Conservation (phyloP, 805 yeast species). For the Myxozyma melibiosi region DNA sequence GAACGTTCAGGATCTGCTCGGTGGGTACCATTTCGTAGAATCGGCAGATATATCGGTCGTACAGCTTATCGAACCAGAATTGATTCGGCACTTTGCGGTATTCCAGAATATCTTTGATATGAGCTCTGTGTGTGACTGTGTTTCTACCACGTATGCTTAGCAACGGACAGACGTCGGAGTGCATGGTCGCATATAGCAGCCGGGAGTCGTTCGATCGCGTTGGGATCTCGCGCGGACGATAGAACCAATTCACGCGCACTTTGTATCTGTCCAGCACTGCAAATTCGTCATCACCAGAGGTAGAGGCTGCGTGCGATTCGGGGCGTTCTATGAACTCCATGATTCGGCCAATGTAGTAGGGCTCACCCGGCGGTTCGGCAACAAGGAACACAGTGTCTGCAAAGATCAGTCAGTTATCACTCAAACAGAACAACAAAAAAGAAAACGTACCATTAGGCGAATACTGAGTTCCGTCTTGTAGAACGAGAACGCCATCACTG, state of each 20-base stretch:
- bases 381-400: constrained; percentile 75
- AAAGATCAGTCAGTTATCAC: background rate
- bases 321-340: constrained; percentile 64
- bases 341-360: constrained; percentile 83
- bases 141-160: constrained; percentile 74
- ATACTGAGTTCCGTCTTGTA: constrained; percentile 37
- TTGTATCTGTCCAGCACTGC: constrained; percentile 54
- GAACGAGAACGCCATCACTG: constrained; percentile 37
- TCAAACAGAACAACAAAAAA: background rate
- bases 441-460: constrained; percentile 39
- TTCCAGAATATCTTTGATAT: constrained; percentile 59
- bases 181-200: constrained; percentile 78
- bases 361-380: constrained; percentile 92
- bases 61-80: constrained; percentile 83
- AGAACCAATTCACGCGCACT: constrained; percentile 86
- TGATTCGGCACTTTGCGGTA: constrained; percentile 63
- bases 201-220: constrained; percentile 70
- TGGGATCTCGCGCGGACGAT: constrained; percentile 82
- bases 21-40: constrained; percentile 80
- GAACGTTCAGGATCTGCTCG: constrained; percentile 55
- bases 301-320: background rate
- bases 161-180: constrained; percentile 79
- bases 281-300: constrained; percentile 35
- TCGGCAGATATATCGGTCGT: constrained; percentile 80
- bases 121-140: constrained; percentile 66